Base-by-base conservation (phyloP, 805 yeast species). In the Metschnikowia amazonensis region DNA sequence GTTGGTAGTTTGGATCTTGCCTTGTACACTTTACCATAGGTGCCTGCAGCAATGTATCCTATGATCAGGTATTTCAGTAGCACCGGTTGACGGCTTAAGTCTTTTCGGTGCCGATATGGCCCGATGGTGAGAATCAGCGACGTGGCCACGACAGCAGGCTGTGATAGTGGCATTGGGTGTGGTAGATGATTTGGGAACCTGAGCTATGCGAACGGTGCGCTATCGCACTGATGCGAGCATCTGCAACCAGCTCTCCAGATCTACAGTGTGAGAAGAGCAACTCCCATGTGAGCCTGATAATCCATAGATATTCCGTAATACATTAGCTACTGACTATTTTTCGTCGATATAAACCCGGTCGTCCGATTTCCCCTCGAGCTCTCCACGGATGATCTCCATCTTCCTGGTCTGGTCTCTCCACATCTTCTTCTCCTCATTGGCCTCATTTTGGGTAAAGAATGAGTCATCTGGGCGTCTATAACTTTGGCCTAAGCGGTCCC, bases 1-100 rank as follows among this genome's bases (percentile, higher is more conserved):
- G 40, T 27, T 16, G 29, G 41, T 13, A 46, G 35, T 54, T 65
- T 62, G 7, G 82, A 74, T 50, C 78, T 77, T 6, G 97, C 98
- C 62, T 94, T 92, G 70, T 89, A 94, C 18, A 89, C 96, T 47
- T 89, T 79, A 47, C 99, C 99, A 64, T 94, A 94, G 0, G 99
- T 94, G 32, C 99, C 99, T 0, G 99, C 97, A 1, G 99, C 99
- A 47, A 94, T 94, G 65, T 94, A 94, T 0, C 99, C 99, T 14
- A 89, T 67, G 48, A 94, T 84, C 50, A 85, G 90, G 65, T 90
- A 94, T 56, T 84, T 85, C 43, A 84, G 83, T n/a, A 89, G 67
- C 3, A 94, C 96, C 2, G 86, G 81, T 25, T 79, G 74, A 43
- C 96, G 67, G 11, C 77, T 66, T 21, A 76, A 64, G 60, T 89